Evolutionary conservation across 176 grass and related monocot species (phyloP).

Genomic region (Elaeis guineensis): DNA sequence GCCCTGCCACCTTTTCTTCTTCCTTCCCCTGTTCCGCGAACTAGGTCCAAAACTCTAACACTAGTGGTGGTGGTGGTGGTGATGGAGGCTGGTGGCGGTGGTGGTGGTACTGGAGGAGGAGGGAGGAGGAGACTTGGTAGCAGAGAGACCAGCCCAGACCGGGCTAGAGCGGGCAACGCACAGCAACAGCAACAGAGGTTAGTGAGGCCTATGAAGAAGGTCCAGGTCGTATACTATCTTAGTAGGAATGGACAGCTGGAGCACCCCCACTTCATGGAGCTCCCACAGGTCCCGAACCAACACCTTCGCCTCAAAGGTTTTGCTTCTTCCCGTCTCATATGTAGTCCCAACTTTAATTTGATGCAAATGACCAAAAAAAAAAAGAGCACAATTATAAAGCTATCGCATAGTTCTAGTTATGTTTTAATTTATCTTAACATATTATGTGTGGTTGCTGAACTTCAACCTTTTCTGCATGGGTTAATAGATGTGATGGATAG

Average conservation of each 20-base stretch:
- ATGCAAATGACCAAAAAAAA: too few relatives aligned
- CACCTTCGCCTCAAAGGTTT: slow-evolving; percentile 86
- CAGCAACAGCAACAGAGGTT: slow-evolving; percentile 12
- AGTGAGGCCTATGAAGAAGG: slow-evolving; percentile 44
- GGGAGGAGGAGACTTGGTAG: slow-evolving; percentile 37
- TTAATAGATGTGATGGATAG: slow-evolving; percentile 66
- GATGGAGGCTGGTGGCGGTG: slow-evolving; percentile 24
- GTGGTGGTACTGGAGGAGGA: slow-evolving; percentile 38
- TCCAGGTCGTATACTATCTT: slow-evolving; percentile 97
- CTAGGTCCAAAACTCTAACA: too few relatives aligned
- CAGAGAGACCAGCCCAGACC: slow-evolving; percentile 63
- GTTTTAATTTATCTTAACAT: too few relatives aligned
- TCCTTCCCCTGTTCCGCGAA: neutral
- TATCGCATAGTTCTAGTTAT: too few relatives aligned
- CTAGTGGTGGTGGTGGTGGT: slow-evolving; percentile 16
- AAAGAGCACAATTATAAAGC: too few relatives aligned
- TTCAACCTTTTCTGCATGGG: too few relatives aligned
- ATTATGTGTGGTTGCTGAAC: too few relatives aligned
- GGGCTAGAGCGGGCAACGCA: slow-evolving; percentile 31
- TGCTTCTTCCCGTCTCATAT: neutral
- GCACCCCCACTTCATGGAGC: slow-evolving; percentile 98
- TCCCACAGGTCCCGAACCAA: slow-evolving; percentile 65
- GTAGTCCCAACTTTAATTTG: too few relatives aligned
- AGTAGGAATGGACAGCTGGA: slow-evolving; percentile 91
- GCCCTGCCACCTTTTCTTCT: neutral